Percentiles rank a stretch among this genome's conserved stretches.
Conservation (phyloP, 2,329 filamentous ascomycete genomes). For the Gremmenia infestans region DNA sequence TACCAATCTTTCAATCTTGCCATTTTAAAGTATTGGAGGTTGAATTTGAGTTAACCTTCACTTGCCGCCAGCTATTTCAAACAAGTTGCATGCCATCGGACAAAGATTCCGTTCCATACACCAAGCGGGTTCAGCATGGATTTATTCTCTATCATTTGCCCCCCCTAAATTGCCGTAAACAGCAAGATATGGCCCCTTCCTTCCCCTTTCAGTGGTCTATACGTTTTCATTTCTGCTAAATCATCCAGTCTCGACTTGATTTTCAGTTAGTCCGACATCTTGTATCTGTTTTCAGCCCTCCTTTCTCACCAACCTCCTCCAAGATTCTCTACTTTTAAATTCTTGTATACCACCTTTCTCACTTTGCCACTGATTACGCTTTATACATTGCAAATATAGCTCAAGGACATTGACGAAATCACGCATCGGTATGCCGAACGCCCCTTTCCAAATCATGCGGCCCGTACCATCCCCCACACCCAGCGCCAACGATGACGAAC, state of each 20-base stretch:
- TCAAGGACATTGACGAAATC: background rate
- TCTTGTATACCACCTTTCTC: background rate
- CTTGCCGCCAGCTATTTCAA: background rate
- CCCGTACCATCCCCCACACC: background rate
- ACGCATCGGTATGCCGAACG: background rate
- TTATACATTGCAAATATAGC: too few relatives aligned
- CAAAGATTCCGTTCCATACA: background rate
- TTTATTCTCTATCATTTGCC: background rate
- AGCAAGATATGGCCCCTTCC: background rate
- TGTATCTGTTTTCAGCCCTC: background rate
- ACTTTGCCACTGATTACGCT: too few relatives aligned
- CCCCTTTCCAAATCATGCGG: background rate
- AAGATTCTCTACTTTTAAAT: background rate
- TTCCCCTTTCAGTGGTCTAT: background rate
- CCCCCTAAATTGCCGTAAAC: background rate
- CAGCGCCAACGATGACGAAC: background rate
- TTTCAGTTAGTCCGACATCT: constrained; percentile 5
- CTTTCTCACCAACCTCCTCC: background rate
- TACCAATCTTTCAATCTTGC: background rate
- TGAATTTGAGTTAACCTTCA: background rate
- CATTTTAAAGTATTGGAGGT: background rate
- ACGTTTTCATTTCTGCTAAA: background rate
- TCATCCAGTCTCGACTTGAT: background rate
- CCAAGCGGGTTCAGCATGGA: background rate
- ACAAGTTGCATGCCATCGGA: background rate